phyloP scores from a whole-genome alignment of 2,329 filamentous ascomycete genomes.

The Penicillium digitatum region DNA sequence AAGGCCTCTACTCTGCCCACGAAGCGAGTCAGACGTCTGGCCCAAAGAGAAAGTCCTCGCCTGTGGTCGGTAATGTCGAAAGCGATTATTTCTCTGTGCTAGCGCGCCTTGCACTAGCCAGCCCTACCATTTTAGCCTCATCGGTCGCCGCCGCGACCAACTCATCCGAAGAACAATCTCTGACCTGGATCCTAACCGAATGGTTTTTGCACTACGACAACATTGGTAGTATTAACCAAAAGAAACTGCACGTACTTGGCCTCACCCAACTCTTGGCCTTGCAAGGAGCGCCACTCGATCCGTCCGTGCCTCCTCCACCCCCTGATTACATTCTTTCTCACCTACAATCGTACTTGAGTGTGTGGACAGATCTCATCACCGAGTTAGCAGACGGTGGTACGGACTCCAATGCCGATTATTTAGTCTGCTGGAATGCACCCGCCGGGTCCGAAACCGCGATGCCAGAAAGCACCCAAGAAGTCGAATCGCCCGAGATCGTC shows the following conservation, averaged over 20 bases:
- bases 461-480: slow-evolving; percentile 32
- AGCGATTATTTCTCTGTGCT: slow-evolving; percentile 83
- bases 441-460: slow-evolving; percentile 24
- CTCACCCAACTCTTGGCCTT: slow-evolving; percentile 45
- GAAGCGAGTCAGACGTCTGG: slow-evolving; percentile 77
- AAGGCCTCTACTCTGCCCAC: slow-evolving; percentile 63
- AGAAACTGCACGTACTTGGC: slow-evolving; percentile 47
- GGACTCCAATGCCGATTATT: slow-evolving; percentile 42
- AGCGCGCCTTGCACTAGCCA: slow-evolving; percentile 70
- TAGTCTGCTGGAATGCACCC: slow-evolving; percentile 38
- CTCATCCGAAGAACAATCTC: slow-evolving; percentile 31
- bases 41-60: slow-evolving; percentile 65
- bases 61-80: slow-evolving; percentile 70
- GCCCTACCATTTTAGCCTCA: slow-evolving; percentile 63
- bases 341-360: slow-evolving; percentile 45
- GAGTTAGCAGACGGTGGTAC: slow-evolving; percentile 43
- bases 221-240: slow-evolving; percentile 45
- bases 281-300: slow-evolving; percentile 33
- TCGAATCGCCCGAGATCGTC: slow-evolving; percentile 41
- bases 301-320: slow-evolving; percentile 19
- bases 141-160: slow-evolving; percentile 43
- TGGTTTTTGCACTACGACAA: slow-evolving; percentile 50
- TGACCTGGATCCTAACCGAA: slow-evolving; percentile 46
- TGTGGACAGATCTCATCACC: slow-evolving; percentile 47
- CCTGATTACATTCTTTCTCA: slow-evolving; percentile 42